A percentile compares a stretch with the other conserved stretches of the same genome.
These are phyloP conservation scores for Alternaria triticina DNA, from an alignment of 2,329 filamentous ascomycete genomes.

Conservation along the genomic window DNA sequence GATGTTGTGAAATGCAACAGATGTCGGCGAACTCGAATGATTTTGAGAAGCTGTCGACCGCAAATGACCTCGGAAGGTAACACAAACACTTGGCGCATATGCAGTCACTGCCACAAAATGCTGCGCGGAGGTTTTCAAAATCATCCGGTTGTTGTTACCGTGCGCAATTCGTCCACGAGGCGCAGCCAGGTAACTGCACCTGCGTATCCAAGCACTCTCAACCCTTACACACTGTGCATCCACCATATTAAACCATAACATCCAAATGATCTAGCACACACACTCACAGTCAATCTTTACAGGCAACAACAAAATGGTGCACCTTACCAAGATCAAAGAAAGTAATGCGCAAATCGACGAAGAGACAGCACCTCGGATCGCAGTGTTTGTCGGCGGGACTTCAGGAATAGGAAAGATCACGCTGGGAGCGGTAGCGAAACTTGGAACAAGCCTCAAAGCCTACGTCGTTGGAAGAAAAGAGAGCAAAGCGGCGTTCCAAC, in stretches of 20 bases:
- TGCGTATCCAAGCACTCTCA: neutral
- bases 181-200: neutral
- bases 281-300: neutral
- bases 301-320: neutral
- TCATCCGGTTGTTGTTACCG: too few species aligned
- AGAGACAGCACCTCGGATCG: slow-evolving; percentile 45
- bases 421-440: slow-evolving; percentile 19
- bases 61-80: neutral
- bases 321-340: neutral
- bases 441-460: slow-evolving; percentile 45
- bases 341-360: slow-evolving; percentile 51
- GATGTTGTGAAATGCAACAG: neutral
- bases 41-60: neutral
- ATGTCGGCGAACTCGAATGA: neutral
- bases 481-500: slow-evolving; percentile 35
- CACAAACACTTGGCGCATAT: neutral
- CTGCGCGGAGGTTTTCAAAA: neutral
- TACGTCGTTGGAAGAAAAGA: slow-evolving; percentile 55
- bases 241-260: neutral
- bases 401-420: slow-evolving; percentile 56
- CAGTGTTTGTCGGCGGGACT: slow-evolving; percentile 57
- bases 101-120: neutral
- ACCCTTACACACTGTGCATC: neutral
- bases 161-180: neutral
- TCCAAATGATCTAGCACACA: neutral